Evolutionary conservation across 176 grass and related monocot genomes (phyloP), one percentile per base, ranked within the genome.

Genomic region (Pharus latifolius): DNA sequence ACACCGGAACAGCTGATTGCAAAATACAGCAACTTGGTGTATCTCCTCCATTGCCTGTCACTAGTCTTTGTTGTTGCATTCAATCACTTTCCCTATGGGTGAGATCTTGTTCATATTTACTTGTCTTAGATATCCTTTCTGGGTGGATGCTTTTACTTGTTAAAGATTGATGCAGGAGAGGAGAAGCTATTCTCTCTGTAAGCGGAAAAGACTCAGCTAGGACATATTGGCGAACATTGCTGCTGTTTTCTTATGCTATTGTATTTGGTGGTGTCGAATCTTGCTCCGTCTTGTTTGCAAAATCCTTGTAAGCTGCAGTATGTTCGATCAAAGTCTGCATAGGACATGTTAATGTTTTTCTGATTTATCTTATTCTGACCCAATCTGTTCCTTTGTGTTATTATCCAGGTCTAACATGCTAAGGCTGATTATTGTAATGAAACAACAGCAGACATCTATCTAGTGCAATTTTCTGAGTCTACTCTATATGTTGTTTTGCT

Each of bases 251-350:
- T 4, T 86, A 86, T 81, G 83, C 83, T 29, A 62, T 49, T 18
- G 83, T 86, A 34, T 86, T 77, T 77, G 83, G 83, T 81, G 77
- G 77, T 58, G 56, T 86, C 10, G 83, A 77, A 50, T 86, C 83
- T 27, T 86, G 83, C 47, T 86, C 83, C 6, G 83, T 86, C 37
- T 71, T 86, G 56, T 86, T 86, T 76, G 83, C 77, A 30, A 86
- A 86, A 74, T 86, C 83, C 37, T 70, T 86, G 83, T 86, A 81
- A 80, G 83, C 48, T 63, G n/a, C n/a, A n/a, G n/a, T n/a, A n/a
- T n/a, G n/a, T 13, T 20, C 30, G 38, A 32, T 54, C 16, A 20
- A 23, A 10, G 18, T 60, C 14, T 30, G 29, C 65, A 29, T n/a
- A n/a, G 3, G 19, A 25, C 13, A 43, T 71, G 24, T 33, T 20